Evolutionary conservation across 345 rosid species (phyloP), one percentile per base, ranked within the genome.

Genomic region (Arabis hirsuta): DNA sequence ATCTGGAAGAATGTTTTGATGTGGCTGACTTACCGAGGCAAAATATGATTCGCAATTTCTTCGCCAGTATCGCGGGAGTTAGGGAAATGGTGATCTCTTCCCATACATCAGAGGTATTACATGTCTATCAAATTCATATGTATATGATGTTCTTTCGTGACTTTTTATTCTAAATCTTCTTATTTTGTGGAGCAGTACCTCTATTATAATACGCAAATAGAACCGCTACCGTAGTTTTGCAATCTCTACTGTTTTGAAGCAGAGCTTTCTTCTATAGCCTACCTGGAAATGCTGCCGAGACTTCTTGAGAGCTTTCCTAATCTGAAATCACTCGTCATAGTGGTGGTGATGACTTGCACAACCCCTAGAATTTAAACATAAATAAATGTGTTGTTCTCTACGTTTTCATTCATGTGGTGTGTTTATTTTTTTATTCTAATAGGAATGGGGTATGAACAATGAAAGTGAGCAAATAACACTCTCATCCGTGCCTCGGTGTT

Each of bases 241-340:
- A 60, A 22, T 47, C 9, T 60, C 2, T 12, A 10, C 19, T 10
- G 34, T 41, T 22, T 60, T 36, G 41, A 36, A 8, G 41, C 10
- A 36, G 41, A 36, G 3, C 12, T 60, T 24, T 12, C 9, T 12
- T 12, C 14, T 20, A 3, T 20, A 39, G 24, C 10, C 6, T 11
- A 6, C 22, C 19, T 60, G 36, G 12, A 60, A 60, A 42, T 60
- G 19, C 34, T 60, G 12, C 65, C 34, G 1, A 3, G 2, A 16
- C 20, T 60, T 60, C 7, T 60, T 24, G 50, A 60, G 34, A 41
- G 65, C 32, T 24, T 43, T 42, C 50, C 32, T 4, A 58, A 38
- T 58, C 46, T 56, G 19, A 34, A 56, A 56, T 55, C 27, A 9
- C 62, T 34, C 27, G n/a, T 56, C 27, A 2, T 26, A 9, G 36